These are phyloP conservation scores for Rheum nobile DNA, from an alignment of 148 eudicot genomes.

Conservation along the genomic window DNA sequence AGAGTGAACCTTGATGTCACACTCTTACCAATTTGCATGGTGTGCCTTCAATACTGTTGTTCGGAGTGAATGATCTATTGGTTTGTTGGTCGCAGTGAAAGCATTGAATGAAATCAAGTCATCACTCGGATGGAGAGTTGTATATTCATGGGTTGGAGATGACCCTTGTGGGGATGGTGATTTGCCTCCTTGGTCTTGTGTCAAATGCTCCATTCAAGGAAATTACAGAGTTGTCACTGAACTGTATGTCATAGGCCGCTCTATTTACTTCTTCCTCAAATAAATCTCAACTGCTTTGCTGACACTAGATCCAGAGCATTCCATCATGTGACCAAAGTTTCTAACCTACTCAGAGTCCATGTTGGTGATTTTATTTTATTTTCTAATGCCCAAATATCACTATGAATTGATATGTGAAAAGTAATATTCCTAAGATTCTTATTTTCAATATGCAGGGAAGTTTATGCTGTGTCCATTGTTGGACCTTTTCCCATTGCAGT, in stretches of 20 bases:
- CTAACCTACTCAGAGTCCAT: neutral
- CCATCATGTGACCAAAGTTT: neutral
- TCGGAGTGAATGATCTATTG: neutral
- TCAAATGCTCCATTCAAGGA: conserved; percentile 53
- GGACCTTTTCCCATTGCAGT: conserved; percentile 98
- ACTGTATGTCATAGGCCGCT: conserved; percentile 27
- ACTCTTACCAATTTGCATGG: neutral
- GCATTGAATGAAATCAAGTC: conserved; percentile 93
- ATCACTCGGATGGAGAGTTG: conserved; percentile 99
- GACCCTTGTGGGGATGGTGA: conserved; percentile 99
- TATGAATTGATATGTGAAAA: neutral
- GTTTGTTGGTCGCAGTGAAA: conserved; percentile 13
- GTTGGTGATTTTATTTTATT: neutral
- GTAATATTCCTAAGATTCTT: neutral
- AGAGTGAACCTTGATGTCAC: neutral
- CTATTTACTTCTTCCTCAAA: neutral
- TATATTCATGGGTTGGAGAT: conserved; percentile 97
- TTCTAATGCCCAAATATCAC: neutral
- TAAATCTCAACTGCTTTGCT: neutral
- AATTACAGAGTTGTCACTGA: conserved; percentile 64
- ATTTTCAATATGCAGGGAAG: conserved; percentile 56
- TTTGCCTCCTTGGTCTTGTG: conserved; percentile 95
- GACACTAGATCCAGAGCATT: neutral
- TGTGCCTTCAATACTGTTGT: neutral
- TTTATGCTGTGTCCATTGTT: conserved; percentile 94